These are phyloP conservation scores for Nakazawaea wyomingensis DNA, from an alignment of 805 yeast genomes.

Conservation along the genomic window DNA sequence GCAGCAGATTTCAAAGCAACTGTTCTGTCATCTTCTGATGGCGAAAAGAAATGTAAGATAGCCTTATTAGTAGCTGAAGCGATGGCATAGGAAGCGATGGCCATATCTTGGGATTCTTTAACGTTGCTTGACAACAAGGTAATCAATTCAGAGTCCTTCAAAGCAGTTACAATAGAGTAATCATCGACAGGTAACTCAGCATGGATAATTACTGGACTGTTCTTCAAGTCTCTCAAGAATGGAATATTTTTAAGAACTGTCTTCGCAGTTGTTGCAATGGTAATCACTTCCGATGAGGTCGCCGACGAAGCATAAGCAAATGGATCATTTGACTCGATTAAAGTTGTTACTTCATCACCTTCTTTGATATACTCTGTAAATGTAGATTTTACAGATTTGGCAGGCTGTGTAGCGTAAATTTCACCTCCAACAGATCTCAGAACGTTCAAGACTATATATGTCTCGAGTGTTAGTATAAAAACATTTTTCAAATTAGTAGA, in stretches of 20 bases:
- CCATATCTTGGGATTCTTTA: constrained; percentile 46
- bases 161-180: constrained; percentile 61
- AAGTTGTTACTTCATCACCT: constrained; percentile 18
- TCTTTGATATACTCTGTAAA: constrained; percentile 22
- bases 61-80: constrained; percentile 46
- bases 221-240: constrained; percentile 37
- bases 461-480: neutral
- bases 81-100: constrained; percentile 54
- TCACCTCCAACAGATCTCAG: constrained; percentile 24
- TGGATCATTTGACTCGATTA: constrained; percentile 49
- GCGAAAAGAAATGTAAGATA: constrained; percentile 66
- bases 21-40: constrained; percentile 16
- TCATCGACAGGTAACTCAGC: constrained; percentile 57
- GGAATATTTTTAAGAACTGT: constrained; percentile 59
- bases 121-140: constrained; percentile 63
- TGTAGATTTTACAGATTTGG: constrained; percentile 35
- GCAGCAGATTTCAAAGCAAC: neutral
- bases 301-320: constrained; percentile 26
- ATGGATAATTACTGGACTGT: constrained; percentile 50
- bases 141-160: constrained; percentile 63
- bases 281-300: constrained; percentile 29
- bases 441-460: constrained; percentile 26
- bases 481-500: neutral
- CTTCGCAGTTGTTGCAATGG: constrained; percentile 49
- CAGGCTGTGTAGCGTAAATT: constrained; percentile 41